Conservation (phyloP, 75 land plant genomes). For the Pinus albicaulis region DNA sequence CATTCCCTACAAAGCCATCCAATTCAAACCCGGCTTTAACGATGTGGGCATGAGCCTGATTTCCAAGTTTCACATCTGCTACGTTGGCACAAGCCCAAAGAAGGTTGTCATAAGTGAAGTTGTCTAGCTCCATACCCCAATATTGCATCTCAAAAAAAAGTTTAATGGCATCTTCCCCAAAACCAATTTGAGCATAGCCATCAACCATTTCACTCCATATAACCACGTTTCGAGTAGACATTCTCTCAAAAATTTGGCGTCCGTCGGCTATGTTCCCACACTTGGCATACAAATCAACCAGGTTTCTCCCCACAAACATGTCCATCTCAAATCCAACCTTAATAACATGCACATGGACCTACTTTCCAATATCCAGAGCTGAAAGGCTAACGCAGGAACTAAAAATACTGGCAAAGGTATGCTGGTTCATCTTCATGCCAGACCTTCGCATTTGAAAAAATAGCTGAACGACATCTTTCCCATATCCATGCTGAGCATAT, state of each 20-base stretch:
- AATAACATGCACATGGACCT: slow-evolving; percentile 43
- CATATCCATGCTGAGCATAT: slow-evolving; percentile 6
- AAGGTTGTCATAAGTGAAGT: slow-evolving; percentile 46
- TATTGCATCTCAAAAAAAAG: slow-evolving; percentile 47
- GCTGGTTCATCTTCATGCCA: slow-evolving; percentile 47
- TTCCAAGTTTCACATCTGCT: slow-evolving; percentile 42
- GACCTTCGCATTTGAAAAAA: slow-evolving; percentile 42
- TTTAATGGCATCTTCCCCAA: slow-evolving; percentile 34
- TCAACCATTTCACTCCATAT: slow-evolving; percentile 61
- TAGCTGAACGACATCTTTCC: slow-evolving; percentile 30
- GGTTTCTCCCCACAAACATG: slow-evolving; percentile 51
- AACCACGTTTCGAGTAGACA: slow-evolving; percentile 39
- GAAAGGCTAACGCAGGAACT: slow-evolving; percentile 50
- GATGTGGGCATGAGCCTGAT: slow-evolving; percentile 27
- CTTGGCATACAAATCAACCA: slow-evolving; percentile 58
- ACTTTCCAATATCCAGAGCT: slow-evolving; percentile 46
- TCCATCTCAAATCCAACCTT: slow-evolving; percentile 35
- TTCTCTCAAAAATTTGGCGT: slow-evolving; percentile 37
- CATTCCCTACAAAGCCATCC: slow-evolving; percentile 49
- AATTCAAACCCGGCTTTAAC: slow-evolving; percentile 25
- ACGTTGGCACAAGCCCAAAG: slow-evolving; percentile 64
- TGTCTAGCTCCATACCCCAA: slow-evolving; percentile 28
- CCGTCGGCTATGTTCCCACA: slow-evolving; percentile 58
- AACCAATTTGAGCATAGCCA: slow-evolving; percentile 50
- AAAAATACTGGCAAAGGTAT: slow-evolving; percentile 49